Evolutionary conservation across 352 stramenopile genomes (phyloP), one percentile per base, ranked within the genome.

Genomic region (Pythium sp.): DNA sequence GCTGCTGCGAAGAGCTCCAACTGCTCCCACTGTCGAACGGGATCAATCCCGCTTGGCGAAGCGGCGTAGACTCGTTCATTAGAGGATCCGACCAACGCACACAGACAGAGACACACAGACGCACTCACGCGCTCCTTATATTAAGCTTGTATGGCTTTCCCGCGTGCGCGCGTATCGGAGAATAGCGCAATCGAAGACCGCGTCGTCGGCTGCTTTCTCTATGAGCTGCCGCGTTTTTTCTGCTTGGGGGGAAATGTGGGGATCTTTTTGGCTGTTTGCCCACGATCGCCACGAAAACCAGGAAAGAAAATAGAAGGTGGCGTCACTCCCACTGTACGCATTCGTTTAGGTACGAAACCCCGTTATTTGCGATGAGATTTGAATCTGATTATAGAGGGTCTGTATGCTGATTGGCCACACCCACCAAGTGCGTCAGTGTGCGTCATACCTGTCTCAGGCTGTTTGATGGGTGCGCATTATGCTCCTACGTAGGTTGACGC

Each of bases 21-120:
- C 30, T 20, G 2, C 28, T 61, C 30, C 55, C 56, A 61, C 73
- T 61, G 57, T 65, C 58, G 46, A 71, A 68, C 20, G 70, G 68
- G 38, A 71, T 30, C 28, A 59, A 58, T n/a, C 26, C n/a, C 43
- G 70, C 71, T 59, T 69, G 76, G 58, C 74, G 76, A 61, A 90
- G 72, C 49, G 80, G 77, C 65, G 80, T 88, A 53, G 28, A 57
- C 64, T 90, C 82, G 71, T 88, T 73, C 74, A 86, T 76, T 49
- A n/a, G 11, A 32, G 36, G 24, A 46, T 14, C 15, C 55, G 32
- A n/a, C 55, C 28, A 61, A 32, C 30, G 5, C 28, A 46, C 26
- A 30, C 30, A 43, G 36, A 46, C 56, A 43, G 28, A 7, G 20
- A 61, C 56, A 30, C 56, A 47, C 56, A 60, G 28, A 60, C 55